phyloP scores from a whole-genome alignment of 2,329 filamentous ascomycete genomes.

The Cladosporium phlei region DNA sequence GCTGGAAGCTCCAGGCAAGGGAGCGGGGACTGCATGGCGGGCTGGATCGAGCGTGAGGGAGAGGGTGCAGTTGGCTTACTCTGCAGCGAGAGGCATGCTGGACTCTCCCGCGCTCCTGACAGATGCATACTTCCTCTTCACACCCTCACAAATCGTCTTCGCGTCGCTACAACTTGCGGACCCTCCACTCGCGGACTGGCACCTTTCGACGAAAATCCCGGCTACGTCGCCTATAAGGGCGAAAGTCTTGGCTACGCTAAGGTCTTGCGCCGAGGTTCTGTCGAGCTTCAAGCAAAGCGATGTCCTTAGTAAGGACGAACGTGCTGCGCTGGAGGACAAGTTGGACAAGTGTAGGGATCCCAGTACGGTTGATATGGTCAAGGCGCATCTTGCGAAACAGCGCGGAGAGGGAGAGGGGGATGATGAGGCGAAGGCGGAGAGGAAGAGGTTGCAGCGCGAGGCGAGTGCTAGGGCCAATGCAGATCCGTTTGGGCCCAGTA shows the following conservation, averaged over 20 bases:
- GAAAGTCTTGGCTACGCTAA: conserved; percentile 37
- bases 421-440: conserved; percentile 39
- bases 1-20: conserved; percentile 14
- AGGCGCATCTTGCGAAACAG: conserved; percentile 57
- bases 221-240: conserved; percentile 17
- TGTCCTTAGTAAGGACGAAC: conserved; percentile 30
- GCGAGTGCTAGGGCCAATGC: conserved; percentile 34
- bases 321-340: conserved; percentile 54
- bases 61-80: conserved; percentile 61
- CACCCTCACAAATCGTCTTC: conserved; percentile 89
- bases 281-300: conserved; percentile 21
- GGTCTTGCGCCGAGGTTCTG: conserved; percentile 39
- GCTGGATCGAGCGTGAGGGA: conserved; percentile 28
- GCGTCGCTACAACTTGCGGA: conserved; percentile 75
- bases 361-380: conserved; percentile 67
- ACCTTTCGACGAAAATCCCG: conserved; percentile 42
- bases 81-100: conserved; percentile 66
- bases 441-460: conserved; percentile 42
- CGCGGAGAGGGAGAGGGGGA: conserved; percentile 34
- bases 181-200: conserved; percentile 51
- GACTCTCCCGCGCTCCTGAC: conserved; percentile 74
- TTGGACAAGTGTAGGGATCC: conserved; percentile 70
- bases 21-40: conserved; percentile 21
- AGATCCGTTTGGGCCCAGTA: conserved; percentile 41
- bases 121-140: conserved; percentile 95